phyloP scores from a whole-genome alignment of 768 basidiomycete species.

The Dendrothele bispora region DNA sequence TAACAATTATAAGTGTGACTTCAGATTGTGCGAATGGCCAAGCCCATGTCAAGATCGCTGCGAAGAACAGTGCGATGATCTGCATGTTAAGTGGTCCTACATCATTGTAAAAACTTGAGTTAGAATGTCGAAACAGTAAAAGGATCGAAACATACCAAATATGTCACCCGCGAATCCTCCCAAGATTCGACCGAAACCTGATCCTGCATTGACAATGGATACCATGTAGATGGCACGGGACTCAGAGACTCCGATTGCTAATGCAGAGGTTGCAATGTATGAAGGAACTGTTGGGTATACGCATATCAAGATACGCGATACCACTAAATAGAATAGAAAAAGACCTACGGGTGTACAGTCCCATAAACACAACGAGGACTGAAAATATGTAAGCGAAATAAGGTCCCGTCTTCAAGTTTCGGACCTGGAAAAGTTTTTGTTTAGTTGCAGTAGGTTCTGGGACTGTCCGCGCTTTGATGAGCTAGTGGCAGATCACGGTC shows the following conservation, averaged over 20 bases:
- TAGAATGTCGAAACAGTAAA: not conserved
- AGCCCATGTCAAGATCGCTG: constrained; percentile 40
- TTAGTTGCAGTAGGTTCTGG: constrained; percentile 32
- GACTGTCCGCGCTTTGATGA: constrained; percentile 35
- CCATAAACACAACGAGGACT: constrained; percentile 40
- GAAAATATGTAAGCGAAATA: constrained; percentile 41
- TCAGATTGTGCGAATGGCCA: constrained; percentile 47
- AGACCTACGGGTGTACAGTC: constrained; percentile 45
- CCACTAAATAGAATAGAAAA: not conserved
- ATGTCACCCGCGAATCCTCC: constrained; percentile 39
- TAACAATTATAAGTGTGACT: constrained; percentile 32
- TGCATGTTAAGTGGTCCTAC: constrained; percentile 51
- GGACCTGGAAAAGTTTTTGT: constrained; percentile 40
- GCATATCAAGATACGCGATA: constrained; percentile 4
- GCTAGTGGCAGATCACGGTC: constrained; percentile 10
- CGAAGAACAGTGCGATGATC: constrained; percentile 37
- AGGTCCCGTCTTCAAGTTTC: constrained; percentile 32
- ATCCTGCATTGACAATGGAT: constrained; percentile 47
- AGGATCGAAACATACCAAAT: constrained; percentile 28
- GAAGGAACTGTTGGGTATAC: constrained; percentile 8
- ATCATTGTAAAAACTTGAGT: not conserved
- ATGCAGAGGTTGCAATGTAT: not conserved
- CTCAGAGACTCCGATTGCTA: constrained; percentile 22
- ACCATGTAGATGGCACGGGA: constrained; percentile 41
- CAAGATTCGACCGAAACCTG: constrained; percentile 41